Conservation (phyloP, 768 basidiomycete genomes). For the Serendipita indica region DNA sequence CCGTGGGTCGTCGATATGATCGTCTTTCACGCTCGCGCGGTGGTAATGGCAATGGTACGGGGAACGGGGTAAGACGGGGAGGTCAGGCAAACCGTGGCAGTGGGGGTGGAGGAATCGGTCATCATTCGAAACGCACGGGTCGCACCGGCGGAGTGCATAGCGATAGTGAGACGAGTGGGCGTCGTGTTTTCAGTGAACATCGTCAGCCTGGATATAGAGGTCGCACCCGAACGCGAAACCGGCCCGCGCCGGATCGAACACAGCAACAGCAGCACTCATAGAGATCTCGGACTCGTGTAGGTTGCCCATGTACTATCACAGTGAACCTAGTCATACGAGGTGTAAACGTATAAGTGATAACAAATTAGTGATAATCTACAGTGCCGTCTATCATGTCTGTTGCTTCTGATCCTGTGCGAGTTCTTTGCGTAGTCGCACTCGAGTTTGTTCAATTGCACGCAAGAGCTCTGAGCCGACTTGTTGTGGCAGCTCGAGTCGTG, state of each 20-base stretch:
- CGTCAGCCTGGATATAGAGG: too few species aligned
- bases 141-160: slow-evolving; percentile 4
- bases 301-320: too few species aligned
- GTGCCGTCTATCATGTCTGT: not conserved
- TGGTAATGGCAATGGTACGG: not conserved
- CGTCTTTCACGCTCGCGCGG: not conserved
- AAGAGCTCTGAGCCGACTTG: slow-evolving; percentile 7
- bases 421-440: slow-evolving; percentile 4
- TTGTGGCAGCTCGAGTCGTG: slow-evolving; percentile 6
- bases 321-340: too few species aligned
- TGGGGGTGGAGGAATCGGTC: not conserved
- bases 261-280: too few species aligned
- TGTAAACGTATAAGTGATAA: too few species aligned
- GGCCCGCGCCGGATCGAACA: too few species aligned
- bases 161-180: not conserved
- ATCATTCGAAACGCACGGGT: not conserved
- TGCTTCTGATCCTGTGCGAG: not conserved
- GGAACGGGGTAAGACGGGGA: not conserved
- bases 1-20: not conserved
- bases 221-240: too few species aligned
- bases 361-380: too few species aligned
- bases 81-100: not conserved
- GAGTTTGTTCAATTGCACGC: slow-evolving; percentile 14
- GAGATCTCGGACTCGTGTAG: too few species aligned
- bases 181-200: too few species aligned